Percentiles rank a stretch among this genome's conserved stretches.
Evolutionary conservation across 805 yeast genomes (phyloP).

Genomic region (Starmerella etchellsii): DNA sequence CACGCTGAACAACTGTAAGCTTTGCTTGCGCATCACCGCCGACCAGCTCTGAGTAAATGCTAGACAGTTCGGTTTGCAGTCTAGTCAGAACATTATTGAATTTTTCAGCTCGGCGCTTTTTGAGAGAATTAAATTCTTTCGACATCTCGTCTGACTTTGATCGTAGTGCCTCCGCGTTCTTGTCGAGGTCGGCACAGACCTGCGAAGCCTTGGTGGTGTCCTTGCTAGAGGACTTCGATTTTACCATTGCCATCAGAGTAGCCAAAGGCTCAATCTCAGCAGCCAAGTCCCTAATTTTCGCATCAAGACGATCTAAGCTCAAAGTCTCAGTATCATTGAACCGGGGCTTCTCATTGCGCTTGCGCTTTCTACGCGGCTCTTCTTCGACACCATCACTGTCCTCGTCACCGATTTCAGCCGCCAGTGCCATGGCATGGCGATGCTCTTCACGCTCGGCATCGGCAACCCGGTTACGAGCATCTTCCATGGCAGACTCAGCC

Average conservation of each 20-base stretch:
- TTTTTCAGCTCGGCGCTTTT: constrained; percentile 41
- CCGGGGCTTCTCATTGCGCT: not conserved
- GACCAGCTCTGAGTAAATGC: constrained; percentile 76
- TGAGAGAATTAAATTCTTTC: constrained; percentile 41
- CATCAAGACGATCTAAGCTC: constrained; percentile 10
- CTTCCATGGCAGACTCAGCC: constrained; percentile 11
- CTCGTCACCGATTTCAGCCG: constrained; percentile 6
- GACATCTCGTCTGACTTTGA: constrained; percentile 7
- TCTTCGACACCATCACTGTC: not conserved
- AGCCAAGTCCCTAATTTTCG: not conserved
- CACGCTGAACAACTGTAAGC: constrained; percentile 73
- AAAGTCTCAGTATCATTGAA: constrained; percentile 3
- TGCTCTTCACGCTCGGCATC: constrained; percentile 13
- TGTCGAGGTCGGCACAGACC: not conserved
- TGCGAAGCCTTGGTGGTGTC: not conserved
- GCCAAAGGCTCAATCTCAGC: constrained; percentile 7
- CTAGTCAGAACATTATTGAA: constrained; percentile 70
- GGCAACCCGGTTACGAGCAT: constrained; percentile 7
- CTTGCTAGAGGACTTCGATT: not conserved
- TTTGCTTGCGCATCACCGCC: constrained; percentile 62
- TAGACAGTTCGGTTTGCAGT: constrained; percentile 58
- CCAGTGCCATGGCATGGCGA: constrained; percentile 4
- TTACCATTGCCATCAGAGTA: not conserved
- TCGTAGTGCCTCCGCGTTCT: constrained; percentile 7
- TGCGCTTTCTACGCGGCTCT: not conserved